Evolutionary conservation across 2,329 filamentous ascomycete genomes (phyloP).

Genomic region (Diplodia sapinea): DNA sequence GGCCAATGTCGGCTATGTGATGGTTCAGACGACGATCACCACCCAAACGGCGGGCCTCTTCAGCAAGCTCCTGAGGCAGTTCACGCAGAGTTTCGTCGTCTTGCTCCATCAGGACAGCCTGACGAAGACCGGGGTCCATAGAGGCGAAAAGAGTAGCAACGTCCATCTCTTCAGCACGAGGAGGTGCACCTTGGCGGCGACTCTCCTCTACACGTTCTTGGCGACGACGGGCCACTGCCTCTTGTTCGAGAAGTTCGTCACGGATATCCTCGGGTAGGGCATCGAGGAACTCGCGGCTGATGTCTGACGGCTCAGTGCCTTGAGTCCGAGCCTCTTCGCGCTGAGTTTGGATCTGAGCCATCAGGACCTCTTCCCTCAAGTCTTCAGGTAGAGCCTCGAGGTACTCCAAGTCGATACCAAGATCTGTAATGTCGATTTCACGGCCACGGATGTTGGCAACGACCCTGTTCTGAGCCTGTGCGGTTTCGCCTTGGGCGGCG

Average conservation of each 20-base stretch:
- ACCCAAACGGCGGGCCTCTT: slow-evolving; percentile 78
- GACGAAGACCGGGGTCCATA: slow-evolving; percentile 80
- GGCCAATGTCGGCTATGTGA: slow-evolving; percentile 45
- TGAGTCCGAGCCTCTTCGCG: slow-evolving; percentile 69
- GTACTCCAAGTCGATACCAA: slow-evolving; percentile 94
- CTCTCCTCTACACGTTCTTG: slow-evolving; percentile 83
- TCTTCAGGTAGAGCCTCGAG: slow-evolving; percentile 97
- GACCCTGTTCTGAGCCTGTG: slow-evolving; percentile 60
- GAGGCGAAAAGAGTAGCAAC: slow-evolving; percentile 90
- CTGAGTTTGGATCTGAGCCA: slow-evolving; percentile 83
- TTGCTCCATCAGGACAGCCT: slow-evolving; percentile 88
- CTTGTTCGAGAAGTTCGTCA: slow-evolving; percentile 87
- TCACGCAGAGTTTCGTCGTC: slow-evolving; percentile 85
- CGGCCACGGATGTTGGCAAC: slow-evolving; percentile 84
- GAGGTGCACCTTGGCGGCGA: slow-evolving; percentile 60
- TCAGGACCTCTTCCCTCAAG: slow-evolving; percentile 92
- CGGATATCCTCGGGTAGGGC: slow-evolving; percentile 90
- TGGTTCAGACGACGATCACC: slow-evolving; percentile 62
- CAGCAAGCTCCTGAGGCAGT: slow-evolving; percentile 82
- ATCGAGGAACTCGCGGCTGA: slow-evolving; percentile 92
- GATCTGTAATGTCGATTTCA: slow-evolving; percentile 88
- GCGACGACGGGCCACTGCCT: slow-evolving; percentile 85
- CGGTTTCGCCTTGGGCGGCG: slow-evolving; percentile 53
- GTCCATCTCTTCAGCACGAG: slow-evolving; percentile 82
- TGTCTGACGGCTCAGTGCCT: slow-evolving; percentile 78